These are phyloP conservation scores for Spatholobus suberectus DNA, from an alignment of 306 rosid genomes.

Conservation along the genomic window DNA sequence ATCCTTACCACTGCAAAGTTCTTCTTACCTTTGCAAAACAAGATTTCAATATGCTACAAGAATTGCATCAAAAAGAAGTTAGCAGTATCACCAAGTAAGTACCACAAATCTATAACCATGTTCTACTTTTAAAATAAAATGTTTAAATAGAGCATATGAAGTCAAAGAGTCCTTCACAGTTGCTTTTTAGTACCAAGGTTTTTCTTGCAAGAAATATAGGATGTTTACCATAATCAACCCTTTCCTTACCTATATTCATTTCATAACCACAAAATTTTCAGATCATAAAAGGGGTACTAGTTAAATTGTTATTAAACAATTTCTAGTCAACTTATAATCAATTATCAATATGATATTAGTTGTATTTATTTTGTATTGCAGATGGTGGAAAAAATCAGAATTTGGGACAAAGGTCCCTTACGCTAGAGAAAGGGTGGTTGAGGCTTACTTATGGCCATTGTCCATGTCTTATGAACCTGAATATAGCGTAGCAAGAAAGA, in stretches of 20 bases:
- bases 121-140: not conserved
- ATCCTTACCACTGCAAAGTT: constrained; percentile 38
- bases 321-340: not conserved
- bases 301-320: not conserved
- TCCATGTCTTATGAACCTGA: constrained; percentile 43
- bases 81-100: constrained; percentile 32
- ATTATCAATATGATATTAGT: not conserved
- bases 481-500: constrained; percentile 32
- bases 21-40: constrained; percentile 50
- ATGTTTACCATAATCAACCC: not conserved
- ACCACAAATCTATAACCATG: not conserved
- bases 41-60: constrained; percentile 57
- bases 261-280: too few relatives aligned
- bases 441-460: constrained; percentile 39
- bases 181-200: not conserved
- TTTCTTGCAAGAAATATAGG: not conserved
- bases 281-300: not conserved
- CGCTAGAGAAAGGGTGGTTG: constrained; percentile 51
- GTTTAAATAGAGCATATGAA: not conserved
- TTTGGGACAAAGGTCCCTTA: constrained; percentile 39
- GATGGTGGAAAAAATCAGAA: constrained; percentile 57
- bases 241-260: too few relatives aligned
- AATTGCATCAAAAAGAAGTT: constrained; percentile 40
- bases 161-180: not conserved
- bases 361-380: not conserved